Conservation (phyloP, 352 stramenopile genomes). For the Peronospora destructor region DNA sequence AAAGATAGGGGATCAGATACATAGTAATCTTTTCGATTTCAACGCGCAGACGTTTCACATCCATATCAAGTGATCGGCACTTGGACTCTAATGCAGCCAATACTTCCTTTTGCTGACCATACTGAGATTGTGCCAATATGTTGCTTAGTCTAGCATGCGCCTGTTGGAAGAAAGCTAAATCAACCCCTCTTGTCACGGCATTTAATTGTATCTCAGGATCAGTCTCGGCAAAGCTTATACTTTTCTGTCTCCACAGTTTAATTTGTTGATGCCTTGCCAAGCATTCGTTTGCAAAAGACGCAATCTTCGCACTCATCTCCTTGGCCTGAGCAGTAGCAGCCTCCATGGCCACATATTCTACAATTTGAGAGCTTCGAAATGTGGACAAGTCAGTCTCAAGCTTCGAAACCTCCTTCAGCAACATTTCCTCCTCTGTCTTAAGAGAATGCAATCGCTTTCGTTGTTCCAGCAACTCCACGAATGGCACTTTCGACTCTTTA, state of each 20-base stretch:
- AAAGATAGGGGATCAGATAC: conserved; percentile 34
- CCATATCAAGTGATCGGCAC: conserved; percentile 26
- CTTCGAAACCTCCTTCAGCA: conserved; percentile 13
- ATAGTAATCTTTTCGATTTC: conserved; percentile 25
- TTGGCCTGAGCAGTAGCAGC: conserved; percentile 3
- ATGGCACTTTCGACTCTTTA: conserved; percentile 13
- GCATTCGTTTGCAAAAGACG: conserved; percentile 41
- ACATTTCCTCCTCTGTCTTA: conserved; percentile 22
- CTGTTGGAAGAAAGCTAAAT: conserved; percentile 23
- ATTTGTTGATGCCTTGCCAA: conserved; percentile 46
- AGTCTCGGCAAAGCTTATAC: conserved; percentile 18
- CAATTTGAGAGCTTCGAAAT: conserved; percentile 7
- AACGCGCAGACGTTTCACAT: conserved; percentile 23
- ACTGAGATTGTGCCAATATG: conserved; percentile 7
- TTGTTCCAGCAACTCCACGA: conserved; percentile 17
- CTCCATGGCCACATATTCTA: conserved; percentile 7
- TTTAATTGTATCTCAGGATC: conserved; percentile 7
- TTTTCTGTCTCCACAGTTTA: conserved; percentile 30
- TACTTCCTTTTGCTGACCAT: conserved; percentile 17
- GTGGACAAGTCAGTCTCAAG: conserved; percentile 8
- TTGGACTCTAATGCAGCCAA: conserved; percentile 25
- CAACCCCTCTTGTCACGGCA: conserved; percentile 9
- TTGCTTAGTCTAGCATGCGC: conserved; percentile 14
- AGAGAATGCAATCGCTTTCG: conserved; percentile 19
- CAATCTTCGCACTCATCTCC: conserved; percentile 18